Evolutionary conservation across 75 land plant species (phyloP).

Genomic region (Sequoia sempervirens): DNA sequence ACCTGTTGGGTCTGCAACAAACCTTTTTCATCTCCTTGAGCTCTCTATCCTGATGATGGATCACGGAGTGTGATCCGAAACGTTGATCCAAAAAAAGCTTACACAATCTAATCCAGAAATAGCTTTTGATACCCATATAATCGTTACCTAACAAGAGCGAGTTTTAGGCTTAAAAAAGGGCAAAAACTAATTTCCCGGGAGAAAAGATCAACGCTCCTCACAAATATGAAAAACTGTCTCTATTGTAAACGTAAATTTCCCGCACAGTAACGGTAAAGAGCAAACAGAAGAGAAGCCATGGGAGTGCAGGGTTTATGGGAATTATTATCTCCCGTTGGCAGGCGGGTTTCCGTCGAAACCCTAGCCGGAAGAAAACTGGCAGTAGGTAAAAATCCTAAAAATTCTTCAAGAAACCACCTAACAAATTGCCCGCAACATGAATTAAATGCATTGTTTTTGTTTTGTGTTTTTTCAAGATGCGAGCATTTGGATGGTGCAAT

Average conservation of each 20-base stretch:
- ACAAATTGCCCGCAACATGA: slow-evolving; percentile 5
- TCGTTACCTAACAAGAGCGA: no score
- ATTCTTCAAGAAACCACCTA: neutral
- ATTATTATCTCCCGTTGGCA: slow-evolving; percentile 95
- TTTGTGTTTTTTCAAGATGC: slow-evolving; percentile 67
- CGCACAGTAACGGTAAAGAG: neutral
- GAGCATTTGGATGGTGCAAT: slow-evolving; percentile 99
- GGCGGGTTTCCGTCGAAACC: slow-evolving; percentile 97
- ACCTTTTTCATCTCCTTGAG: no score
- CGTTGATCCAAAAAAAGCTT: no score
- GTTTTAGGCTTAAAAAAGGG: no score
- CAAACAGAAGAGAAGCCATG: slow-evolving; percentile 35
- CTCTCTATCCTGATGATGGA: no score
- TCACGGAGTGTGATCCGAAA: no score
- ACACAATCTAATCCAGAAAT: no score
- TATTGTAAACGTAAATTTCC: neutral
- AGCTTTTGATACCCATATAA: no score
- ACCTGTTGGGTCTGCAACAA: no score
- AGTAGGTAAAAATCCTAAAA: slow-evolving; percentile 51
- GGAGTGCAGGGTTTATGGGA: slow-evolving; percentile 99
- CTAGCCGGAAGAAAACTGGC: slow-evolving; percentile 88
- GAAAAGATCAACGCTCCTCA: neutral
- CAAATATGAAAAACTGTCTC: neutral
- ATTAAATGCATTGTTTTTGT: neutral
- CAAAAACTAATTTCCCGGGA: neutral